Conservation (phyloP, 202 grass and related monocot species). For the Eragrostis tef region DNA sequence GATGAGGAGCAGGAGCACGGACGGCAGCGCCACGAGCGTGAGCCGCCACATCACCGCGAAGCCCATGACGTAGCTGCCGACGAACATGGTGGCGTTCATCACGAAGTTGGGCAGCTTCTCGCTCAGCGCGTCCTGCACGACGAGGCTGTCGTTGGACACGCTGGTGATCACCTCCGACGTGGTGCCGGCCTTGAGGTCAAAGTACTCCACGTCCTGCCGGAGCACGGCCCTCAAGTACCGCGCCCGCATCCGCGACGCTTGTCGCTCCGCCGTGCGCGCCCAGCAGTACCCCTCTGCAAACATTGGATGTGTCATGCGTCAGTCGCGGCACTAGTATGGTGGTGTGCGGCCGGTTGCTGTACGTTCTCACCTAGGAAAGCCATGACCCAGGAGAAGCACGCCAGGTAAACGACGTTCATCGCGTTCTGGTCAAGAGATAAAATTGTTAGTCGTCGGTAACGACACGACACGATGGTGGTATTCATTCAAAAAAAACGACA, state of each 20-base stretch:
- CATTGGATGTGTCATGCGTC: fast-evolving
- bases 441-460: not conserved
- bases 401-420: not conserved
- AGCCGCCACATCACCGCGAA: conserved; percentile 69
- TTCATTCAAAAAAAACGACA: no score
- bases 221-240: conserved; percentile 80
- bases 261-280: conserved; percentile 79
- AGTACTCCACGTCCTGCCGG: conserved; percentile 92
- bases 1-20: conserved; percentile 66
- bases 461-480: no score
- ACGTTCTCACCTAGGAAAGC: not conserved
- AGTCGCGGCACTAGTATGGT: no score
- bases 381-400: not conserved
- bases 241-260: conserved; percentile 80
- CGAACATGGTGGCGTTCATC: conserved; percentile 72
- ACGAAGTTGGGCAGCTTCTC: conserved; percentile 92
- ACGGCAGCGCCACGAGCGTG: conserved; percentile 70
- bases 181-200: conserved; percentile 69
- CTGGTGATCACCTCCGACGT: conserved; percentile 81
- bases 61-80: conserved; percentile 68
- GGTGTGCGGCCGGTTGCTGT: not conserved
- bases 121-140: conserved; percentile 76
- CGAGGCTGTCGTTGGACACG: conserved; percentile 80
- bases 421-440: not conserved
- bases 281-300: conserved; percentile 83